Conservation (phyloP, 2,329 filamentous ascomycete species). For the Sarocladium strictum region DNA sequence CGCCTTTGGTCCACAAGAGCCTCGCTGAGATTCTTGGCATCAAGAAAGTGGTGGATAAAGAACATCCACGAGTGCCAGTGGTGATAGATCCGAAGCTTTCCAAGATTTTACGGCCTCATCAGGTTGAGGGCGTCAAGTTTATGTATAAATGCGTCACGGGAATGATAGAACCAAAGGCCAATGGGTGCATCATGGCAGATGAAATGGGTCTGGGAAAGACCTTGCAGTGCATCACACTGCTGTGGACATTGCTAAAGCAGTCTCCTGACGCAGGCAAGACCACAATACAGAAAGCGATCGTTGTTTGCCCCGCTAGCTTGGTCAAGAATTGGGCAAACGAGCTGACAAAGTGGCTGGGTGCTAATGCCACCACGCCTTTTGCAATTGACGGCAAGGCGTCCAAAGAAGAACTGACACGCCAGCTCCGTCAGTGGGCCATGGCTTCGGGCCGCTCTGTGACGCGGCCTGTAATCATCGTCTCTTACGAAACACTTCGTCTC, state of each 20-base stretch:
- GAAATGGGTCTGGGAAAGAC: constrained; percentile 99
- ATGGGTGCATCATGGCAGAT: constrained; percentile 99
- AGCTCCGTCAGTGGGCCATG: constrained; percentile 93
- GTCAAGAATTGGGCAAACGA: constrained; percentile 99
- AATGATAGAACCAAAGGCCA: constrained; percentile 87
- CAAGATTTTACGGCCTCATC: constrained; percentile 90
- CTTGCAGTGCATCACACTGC: constrained; percentile 88
- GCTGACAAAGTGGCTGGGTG: constrained; percentile 90
- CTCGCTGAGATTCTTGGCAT: constrained; percentile 91
- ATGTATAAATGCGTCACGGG: constrained; percentile 92
- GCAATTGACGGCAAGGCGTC: constrained; percentile 94
- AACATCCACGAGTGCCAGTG: constrained; percentile 86
- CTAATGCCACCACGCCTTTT: constrained; percentile 86
- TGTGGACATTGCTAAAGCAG: constrained; percentile 96
- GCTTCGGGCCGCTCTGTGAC: constrained; percentile 84
- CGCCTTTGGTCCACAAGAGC: constrained; percentile 86
- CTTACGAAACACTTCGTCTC: constrained; percentile 89
- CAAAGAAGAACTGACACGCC: constrained; percentile 85
- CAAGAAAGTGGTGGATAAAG: constrained; percentile 77
- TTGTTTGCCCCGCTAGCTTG: constrained; percentile 92
- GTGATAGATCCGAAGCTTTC: constrained; percentile 88
- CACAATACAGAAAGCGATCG: constrained; percentile 93
- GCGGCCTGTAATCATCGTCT: constrained; percentile 91
- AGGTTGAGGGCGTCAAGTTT: constrained; percentile 97
- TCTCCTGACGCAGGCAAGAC: constrained; percentile 90